phyloP scores from a whole-genome alignment of 1,139 yeast genomes.

The Blastobotrys aristatus region DNA sequence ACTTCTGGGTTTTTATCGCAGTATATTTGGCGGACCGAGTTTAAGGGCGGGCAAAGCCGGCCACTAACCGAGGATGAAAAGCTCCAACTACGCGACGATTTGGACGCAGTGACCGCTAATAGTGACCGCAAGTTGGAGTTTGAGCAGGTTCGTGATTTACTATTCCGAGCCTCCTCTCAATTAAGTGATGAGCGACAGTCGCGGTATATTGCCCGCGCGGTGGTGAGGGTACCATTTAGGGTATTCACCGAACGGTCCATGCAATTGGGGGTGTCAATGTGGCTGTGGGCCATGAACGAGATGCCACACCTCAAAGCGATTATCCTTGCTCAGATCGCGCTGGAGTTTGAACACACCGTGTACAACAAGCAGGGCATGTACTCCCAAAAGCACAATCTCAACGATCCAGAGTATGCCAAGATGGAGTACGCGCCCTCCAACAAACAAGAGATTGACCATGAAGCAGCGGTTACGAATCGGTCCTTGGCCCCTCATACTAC shows the following conservation, averaged over 20 bases:
- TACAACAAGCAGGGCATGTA: slow-evolving; percentile 60
- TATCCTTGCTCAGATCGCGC: slow-evolving; percentile 64
- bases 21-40: slow-evolving; percentile 57
- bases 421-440: slow-evolving; percentile 94
- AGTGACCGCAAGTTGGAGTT: slow-evolving; percentile 12
- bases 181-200: slow-evolving; percentile 23
- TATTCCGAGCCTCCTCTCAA: slow-evolving; percentile 29
- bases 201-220: slow-evolving; percentile 23
- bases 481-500: slow-evolving; percentile 69
- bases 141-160: slow-evolving; percentile 27
- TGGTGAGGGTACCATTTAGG: slow-evolving; percentile 66
- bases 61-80: slow-evolving; percentile 30
- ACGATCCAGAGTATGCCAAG: slow-evolving; percentile 55
- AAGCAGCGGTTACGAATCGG: slow-evolving; percentile 45
- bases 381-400: slow-evolving; percentile 53
- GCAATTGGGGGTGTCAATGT: slow-evolving; percentile 63
- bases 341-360: slow-evolving; percentile 65
- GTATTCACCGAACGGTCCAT: slow-evolving; percentile 58
- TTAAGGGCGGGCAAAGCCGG: slow-evolving; percentile 19
- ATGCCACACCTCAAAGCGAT: slow-evolving; percentile 52
- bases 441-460: slow-evolving; percentile 51
- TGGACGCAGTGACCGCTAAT: slow-evolving; percentile 14
- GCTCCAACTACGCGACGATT: slow-evolving; percentile 16
- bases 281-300: slow-evolving; percentile 79
- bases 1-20: slow-evolving; percentile 74